Percentiles rank a stretch among this genome's conserved stretches.
These are phyloP conservation scores for Teratosphaeria viscida DNA, from an alignment of 2,329 filamentous ascomycete genomes.

Conservation along the genomic window DNA sequence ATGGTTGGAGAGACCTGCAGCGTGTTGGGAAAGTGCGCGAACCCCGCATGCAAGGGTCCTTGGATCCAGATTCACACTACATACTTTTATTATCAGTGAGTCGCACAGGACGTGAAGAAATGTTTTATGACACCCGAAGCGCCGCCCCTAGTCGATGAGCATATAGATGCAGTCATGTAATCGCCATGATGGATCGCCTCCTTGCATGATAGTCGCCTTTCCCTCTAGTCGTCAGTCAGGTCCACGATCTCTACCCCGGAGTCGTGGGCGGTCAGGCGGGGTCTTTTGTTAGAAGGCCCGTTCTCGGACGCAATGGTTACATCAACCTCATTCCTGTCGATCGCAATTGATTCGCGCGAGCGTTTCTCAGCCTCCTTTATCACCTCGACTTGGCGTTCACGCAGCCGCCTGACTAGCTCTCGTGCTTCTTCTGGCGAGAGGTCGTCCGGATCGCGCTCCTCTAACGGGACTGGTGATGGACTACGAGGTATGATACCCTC, in stretches of 20 bases:
- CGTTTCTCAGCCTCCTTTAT: constrained; percentile 10
- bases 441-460: constrained; percentile 15
- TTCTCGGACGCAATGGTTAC: constrained; percentile 6
- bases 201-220: not conserved
- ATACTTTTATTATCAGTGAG: no score
- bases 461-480: constrained; percentile 17
- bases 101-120: no score
- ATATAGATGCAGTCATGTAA: not conserved
- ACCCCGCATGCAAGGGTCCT: not conserved
- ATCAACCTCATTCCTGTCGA: constrained; percentile 8
- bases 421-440: constrained; percentile 16
- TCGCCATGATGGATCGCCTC: not conserved
- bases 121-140: not conserved
- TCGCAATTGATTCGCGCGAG: constrained; percentile 1
- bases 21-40: not conserved
- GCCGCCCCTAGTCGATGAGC: not conserved
- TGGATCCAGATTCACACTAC: no score
- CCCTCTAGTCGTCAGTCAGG: constrained; percentile 13
- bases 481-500: constrained; percentile 18
- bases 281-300: constrained; percentile 5
- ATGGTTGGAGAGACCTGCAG: not conserved
- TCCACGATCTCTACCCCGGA: constrained; percentile 16
- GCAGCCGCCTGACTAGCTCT: constrained; percentile 11
- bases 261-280: constrained; percentile 6
- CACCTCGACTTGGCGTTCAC: constrained; percentile 2